A percentile compares a stretch with the other conserved stretches of the same genome.
These are phyloP conservation scores for Agapanthus africanus DNA, from an alignment of 106 monocot genomes.

Conservation along the genomic window DNA sequence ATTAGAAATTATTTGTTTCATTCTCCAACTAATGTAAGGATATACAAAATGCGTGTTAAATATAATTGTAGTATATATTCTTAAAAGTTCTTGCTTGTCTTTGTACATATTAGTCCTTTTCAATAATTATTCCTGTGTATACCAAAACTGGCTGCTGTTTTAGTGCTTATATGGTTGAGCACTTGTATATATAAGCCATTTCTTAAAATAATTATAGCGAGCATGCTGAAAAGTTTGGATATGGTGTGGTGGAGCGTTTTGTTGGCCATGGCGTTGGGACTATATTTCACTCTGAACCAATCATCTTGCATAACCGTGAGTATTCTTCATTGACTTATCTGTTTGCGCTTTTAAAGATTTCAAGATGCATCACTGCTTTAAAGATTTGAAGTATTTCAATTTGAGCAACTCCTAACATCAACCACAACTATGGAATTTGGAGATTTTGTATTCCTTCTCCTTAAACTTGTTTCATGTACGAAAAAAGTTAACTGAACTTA, in stretches of 20 bases:
- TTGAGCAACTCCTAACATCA: too few relatives aligned
- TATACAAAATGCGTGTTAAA: too few relatives aligned
- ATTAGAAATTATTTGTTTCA: neutral
- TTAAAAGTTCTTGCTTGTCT: too few relatives aligned
- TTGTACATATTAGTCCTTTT: neutral
- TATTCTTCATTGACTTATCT: conserved; percentile 15
- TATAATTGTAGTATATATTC: too few relatives aligned
- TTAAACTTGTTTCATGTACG: too few relatives aligned
- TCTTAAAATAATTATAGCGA: conserved; percentile 37
- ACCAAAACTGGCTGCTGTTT: neutral
- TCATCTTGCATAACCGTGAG: conserved; percentile 87
- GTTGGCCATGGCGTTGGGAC: conserved; percentile 98
- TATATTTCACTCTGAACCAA: conserved; percentile 91
- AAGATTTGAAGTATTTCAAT: too few relatives aligned
- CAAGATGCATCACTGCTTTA: neutral
- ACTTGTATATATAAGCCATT: conserved; percentile 2
- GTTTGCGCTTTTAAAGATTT: neutral
- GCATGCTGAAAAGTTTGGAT: conserved; percentile 84
- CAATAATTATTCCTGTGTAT: neutral
- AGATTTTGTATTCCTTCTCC: too few relatives aligned
- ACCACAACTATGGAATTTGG: too few relatives aligned
- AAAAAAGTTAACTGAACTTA: too few relatives aligned
- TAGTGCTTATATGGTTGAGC: neutral
- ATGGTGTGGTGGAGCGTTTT: conserved; percentile 92
- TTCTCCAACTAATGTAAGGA: too few relatives aligned